Conservation (phyloP, 306 rosid species). For the Fagus crenata region DNA sequence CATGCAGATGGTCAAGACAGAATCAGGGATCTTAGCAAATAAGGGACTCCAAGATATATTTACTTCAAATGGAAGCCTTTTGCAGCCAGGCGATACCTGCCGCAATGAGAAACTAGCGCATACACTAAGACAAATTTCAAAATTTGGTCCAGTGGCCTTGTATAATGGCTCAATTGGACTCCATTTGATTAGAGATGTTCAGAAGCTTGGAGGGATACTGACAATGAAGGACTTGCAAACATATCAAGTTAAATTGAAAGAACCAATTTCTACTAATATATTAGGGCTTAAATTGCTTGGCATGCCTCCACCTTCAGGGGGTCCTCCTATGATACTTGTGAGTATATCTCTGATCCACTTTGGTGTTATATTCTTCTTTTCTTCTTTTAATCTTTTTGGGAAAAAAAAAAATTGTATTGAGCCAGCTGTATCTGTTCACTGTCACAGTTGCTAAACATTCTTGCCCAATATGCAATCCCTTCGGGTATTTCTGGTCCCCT, state of each 20-base stretch:
- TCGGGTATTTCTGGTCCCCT: constrained; percentile 67
- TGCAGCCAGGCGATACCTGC: constrained; percentile 50
- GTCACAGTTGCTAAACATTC: constrained; percentile 72
- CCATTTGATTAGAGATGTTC: constrained; percentile 61
- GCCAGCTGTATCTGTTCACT: constrained; percentile 13
- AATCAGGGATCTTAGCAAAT: constrained; percentile 52
- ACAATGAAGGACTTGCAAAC: constrained; percentile 54
- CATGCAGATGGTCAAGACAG: constrained; percentile 51
- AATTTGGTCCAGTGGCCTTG: constrained; percentile 51
- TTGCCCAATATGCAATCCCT: constrained; percentile 57
- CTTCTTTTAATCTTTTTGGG: neutral
- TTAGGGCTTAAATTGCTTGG: constrained; percentile 56
- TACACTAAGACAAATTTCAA: constrained; percentile 47
- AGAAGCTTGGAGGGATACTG: constrained; percentile 66
- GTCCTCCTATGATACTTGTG: constrained; percentile 73
- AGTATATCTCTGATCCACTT: constrained; percentile 24
- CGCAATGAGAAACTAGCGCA: constrained; percentile 57
- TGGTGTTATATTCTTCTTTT: neutral
- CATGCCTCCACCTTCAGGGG: constrained; percentile 95
- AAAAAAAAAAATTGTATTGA: neutral
- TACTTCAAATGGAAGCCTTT: constrained; percentile 64
- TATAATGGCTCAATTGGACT: constrained; percentile 62
- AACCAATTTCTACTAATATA: constrained; percentile 44
- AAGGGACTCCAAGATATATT: constrained; percentile 59
- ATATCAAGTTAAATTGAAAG: constrained; percentile 47